These are phyloP conservation scores for Fusarium avenaceum DNA, from an alignment of 2,329 filamentous ascomycete genomes.

Conservation along the genomic window DNA sequence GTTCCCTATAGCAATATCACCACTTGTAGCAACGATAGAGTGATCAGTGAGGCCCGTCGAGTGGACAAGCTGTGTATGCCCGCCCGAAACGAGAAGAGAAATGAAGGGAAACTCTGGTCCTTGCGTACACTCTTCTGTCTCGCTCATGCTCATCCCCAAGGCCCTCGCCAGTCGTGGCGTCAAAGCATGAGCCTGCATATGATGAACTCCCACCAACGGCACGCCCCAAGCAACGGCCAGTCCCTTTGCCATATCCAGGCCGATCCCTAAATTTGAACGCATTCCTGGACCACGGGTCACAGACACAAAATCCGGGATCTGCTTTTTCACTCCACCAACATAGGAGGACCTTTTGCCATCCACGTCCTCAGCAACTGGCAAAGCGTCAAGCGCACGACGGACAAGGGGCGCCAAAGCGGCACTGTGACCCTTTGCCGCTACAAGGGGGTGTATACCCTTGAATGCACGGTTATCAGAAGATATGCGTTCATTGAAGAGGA, in stretches of 20 bases:
- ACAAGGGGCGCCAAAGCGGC: conserved; percentile 77
- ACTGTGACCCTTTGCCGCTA: conserved; percentile 82
- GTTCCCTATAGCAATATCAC: conserved; percentile 91
- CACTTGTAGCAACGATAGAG: conserved; percentile 76
- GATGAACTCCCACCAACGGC: conserved; percentile 88
- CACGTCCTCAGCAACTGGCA: conserved; percentile 56
- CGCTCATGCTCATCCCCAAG: conserved; percentile 57
- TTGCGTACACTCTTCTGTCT: conserved; percentile 5
- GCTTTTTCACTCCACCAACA: conserved; percentile 42
- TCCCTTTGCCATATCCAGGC: conserved; percentile 88
- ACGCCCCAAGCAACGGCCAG: conserved; percentile 85
- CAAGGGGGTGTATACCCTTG: conserved; percentile 83
- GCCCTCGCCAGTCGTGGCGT: conserved; percentile 83
- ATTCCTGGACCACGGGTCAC: conserved; percentile 94
- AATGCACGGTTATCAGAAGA: conserved; percentile 83
- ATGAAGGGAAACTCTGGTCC: conserved; percentile 83
- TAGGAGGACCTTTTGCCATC: conserved; percentile 18
- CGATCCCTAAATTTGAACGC: conserved; percentile 80
- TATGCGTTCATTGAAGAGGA: conserved; percentile 85
- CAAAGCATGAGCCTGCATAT: conserved; percentile 97
- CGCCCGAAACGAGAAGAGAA: conserved; percentile 89
- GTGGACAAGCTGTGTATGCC: conserved; percentile 88
- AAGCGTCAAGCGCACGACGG: conserved; percentile 68
- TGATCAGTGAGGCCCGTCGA: conserved; percentile 78
- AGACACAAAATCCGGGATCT: conserved; percentile 83